Base-by-base conservation (phyloP, 345 rosid genomes). In the Viola odorata region DNA sequence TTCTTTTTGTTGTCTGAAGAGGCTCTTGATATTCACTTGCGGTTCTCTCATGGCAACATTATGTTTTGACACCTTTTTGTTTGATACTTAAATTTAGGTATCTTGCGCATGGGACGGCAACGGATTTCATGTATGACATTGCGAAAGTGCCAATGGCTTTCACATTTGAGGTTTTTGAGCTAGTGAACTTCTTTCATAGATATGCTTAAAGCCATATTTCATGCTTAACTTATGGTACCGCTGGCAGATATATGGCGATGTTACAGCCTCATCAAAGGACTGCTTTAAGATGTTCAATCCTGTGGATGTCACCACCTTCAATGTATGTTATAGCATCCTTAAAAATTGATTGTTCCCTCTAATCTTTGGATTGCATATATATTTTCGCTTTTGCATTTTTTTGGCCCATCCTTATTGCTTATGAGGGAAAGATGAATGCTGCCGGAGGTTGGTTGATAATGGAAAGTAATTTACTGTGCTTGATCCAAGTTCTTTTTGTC, bases 221-320 rank as follows among this genome's bases (percentile, higher is more conserved):
- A 44, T 50, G 13, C 7, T 42, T 55, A 41, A 50, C 45, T 71
- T 37, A 61, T 57, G 44, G 32, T 36, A 41, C 73, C 58, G 38
- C 38, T 53, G 53, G 48, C 91, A 95, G 99, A 88, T 95, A 48
- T 95, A 79, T 69, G 99, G 97, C 38, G 97, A 88, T 69, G 53
- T 61, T 38, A 41, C 72, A 51, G 86, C 89, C 48, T 76, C 95
- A 50, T 44, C 80, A 60, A 80, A 75, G 50, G 96, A 91, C 80
- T 95, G 99, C 80, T 95, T 91, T 74, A 95, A 81, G 71, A 86
- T 94, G 95, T 95, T 95, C 74, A 91, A 95, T 70, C 97, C 99
- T 15, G 77, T 79, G 17, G 92, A 95, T 70, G 77, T 66, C 51
- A 58, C 86, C 57, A 91, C 81, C 69, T 95, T 83, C 73, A 88